Base-by-base conservation (phyloP, 2,329 filamentous ascomycete genomes). In the Fonsecaea pedrosoi region DNA sequence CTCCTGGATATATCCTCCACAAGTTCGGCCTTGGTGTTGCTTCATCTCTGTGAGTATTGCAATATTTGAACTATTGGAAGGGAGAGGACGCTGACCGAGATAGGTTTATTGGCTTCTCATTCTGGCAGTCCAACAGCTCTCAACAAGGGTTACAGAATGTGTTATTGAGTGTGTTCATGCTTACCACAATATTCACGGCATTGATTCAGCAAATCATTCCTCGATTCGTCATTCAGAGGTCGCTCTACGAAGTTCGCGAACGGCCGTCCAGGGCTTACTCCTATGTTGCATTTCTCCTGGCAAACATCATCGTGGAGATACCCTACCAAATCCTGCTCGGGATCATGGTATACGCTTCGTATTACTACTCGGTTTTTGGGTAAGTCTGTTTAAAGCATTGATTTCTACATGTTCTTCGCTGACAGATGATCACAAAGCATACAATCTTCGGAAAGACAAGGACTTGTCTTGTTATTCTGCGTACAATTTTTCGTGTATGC, bases 1-100 rank as follows among this genome's bases (percentile, higher is more conserved):
- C 89, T 60, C 88, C 90, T 0, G 87, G 86, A 1, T 96, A 96
- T 82, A 93, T 96, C 77, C 96, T 94, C 81, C 89, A 91, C 73
- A 96, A 96, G 83, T 76, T 84, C 0, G 81, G 84, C 1, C 87
- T 96, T n/a, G 92, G 89, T 75, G 80, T 85, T 21, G 78, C 13
- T 83, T 84, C 18, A 93, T 89, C 94, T 94, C 78, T 96, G 13
- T 96, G 8, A 50, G 45, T 50, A 25, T 4, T 0, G 79, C 25
- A 25, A 25, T 2, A 25, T 25, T 25, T 25, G 25, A 25, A 25
- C 25, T 25, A 25, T 25, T 25, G 1, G 18, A 25, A n/a, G 10
- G 18, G 25, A 50, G 12, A 9, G 45, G 18, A 9, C 9, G 45
- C 45, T 50, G 45, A 50, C 18, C 40, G 45, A n/a, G 12, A 50